Base-by-base conservation (phyloP, 176 grass and related monocot genomes). In the Avena insularis region DNA sequence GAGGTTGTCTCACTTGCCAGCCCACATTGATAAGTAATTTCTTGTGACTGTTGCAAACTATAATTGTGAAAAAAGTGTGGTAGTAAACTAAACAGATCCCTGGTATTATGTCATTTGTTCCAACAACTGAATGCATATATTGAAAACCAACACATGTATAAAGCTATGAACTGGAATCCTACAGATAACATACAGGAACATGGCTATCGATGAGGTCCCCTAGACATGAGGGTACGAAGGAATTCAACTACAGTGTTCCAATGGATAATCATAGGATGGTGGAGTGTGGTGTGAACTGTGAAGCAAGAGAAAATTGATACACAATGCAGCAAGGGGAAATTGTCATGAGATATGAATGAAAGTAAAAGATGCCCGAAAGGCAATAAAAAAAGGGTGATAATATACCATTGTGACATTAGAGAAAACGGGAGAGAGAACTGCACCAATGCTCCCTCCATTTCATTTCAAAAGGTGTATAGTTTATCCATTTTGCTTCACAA, bases 21-120 rank as follows among this genome's bases (percentile, higher is more conserved):
- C 8, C 23, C 81, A 53, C 1, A 64, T n/a, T n/a, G 31, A 19
- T 71, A 79, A 21, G 51, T 20, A 33, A 31, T 53, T 23, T 4
- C 2, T 46, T 14, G 31, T 46, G 54, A 29, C 45, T 35, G n/a
- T 36, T 46, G 71, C 25, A 47, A 85, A 36, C 27, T 65, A n/a
- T 6, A 77, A 25, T 65, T 36, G 73, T 9, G 29, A 38, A 10
- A 74, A 83, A 65, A 65, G 21, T 55, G 16, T 9, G 46, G 10
- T 17, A 45, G n/a, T 49, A 12, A 83, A 86, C 45, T 45, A 78
- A 82, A 47, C 14, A 56, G n/a, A 3, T 3, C 16, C 51, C n/a
- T 63, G 69, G 63, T 64, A 35, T 13, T 17, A 83, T 57, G 69
- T n/a, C 23, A 83, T 90, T 25, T 86, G n/a, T 64, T 86, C 21